Evolutionary conservation across 140 eudicot species (phyloP).

Genomic region (Anethum foeniculum): DNA sequence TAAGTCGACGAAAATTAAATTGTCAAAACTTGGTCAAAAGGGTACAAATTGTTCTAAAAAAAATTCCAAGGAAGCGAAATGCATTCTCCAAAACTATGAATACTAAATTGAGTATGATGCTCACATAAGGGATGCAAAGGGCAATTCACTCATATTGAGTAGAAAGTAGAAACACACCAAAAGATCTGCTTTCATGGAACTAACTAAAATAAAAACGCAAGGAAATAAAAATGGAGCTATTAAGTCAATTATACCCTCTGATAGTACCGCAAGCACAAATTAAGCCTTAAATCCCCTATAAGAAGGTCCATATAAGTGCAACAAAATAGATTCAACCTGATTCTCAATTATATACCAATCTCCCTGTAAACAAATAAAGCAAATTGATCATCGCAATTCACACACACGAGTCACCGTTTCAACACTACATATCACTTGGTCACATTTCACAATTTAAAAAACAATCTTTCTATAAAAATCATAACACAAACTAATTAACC

Average conservation of each 20-base stretch:
- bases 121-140: too few relatives aligned
- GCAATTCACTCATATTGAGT: too few relatives aligned
- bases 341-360: not conserved
- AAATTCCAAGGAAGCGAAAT: too few relatives aligned
- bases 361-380: not conserved
- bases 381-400: not conserved
- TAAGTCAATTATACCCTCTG: not conserved
- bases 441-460: not conserved
- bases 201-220: not conserved
- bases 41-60: too few relatives aligned
- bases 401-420: not conserved
- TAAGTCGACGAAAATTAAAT: too few relatives aligned
- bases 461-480: not conserved
- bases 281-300: not conserved
- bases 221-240: not conserved
- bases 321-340: not conserved
- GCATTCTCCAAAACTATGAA: too few relatives aligned
- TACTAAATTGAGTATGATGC: too few relatives aligned
- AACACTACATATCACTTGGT: not conserved
- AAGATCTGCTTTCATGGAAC: not conserved
- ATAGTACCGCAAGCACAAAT: not conserved
- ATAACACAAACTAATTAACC: not conserved
- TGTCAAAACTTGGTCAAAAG: too few relatives aligned
- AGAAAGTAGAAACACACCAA: not conserved
- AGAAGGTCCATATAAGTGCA: not conserved